Evolutionary conservation across 2,329 filamentous ascomycete species (phyloP), one percentile per base, ranked within the genome.

Genomic region (Stagonosporopsis rhizophila): DNA sequence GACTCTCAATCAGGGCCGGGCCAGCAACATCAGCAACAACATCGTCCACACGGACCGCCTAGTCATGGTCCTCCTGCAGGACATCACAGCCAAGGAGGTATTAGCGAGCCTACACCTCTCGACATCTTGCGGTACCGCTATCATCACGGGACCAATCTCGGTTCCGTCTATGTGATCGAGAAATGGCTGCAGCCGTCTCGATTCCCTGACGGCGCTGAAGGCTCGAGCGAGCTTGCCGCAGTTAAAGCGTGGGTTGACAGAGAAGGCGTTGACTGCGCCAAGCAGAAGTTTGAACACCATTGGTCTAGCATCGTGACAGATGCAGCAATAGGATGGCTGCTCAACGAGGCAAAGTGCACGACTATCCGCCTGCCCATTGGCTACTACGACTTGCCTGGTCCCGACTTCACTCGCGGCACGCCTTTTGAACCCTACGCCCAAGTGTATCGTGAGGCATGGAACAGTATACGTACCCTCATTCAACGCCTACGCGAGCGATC

Each of bases 341-440:
- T 74, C 6, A 78, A 80, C 15, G 73, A 79, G 23, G 84, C 82
- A 2, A 81, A 79, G 47, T 84, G 83, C 62, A 87, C 83, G 4
- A 82, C 82, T 15, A 79, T 87, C 38, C 80, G 85, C n/a, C 69
- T 88, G 17, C 85, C 85, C 0, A 82, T 88, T 48, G 85, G 85
- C 3, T 86, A 85, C 69, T 87, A 82, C 66, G 83, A 81, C 4
- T 77, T 87, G 5, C 68, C 69, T 4, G 83, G 82, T 0, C 77
- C 79, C 0, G 67, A 75, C 1, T 86, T 82, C 63, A 83, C 81
- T 56, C 63, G 73, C 11, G 76, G 76, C 2, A 86, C 84, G 1
- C 78, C 81, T 0, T 87, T 87, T 69, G 78, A 81, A 19, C 72
- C 77, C 1, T 77, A 79, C 8, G 72, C 76, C 6, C 64, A 73